These are phyloP conservation scores for Nannochloropsis gaditana DNA, from an alignment of 108 stramenopile species.

Conservation along the genomic window DNA sequence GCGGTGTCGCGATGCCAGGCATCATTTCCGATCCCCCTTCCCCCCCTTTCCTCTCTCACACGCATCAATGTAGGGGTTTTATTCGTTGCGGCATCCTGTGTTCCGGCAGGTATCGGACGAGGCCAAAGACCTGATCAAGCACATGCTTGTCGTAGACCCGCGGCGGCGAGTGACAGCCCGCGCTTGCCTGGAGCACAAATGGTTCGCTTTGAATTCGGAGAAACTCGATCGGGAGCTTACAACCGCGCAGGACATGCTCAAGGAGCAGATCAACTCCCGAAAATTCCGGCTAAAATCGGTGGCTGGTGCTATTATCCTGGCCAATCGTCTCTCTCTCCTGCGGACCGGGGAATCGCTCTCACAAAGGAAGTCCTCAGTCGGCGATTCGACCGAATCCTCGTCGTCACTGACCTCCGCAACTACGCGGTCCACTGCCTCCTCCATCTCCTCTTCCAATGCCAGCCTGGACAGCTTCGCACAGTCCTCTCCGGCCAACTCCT, in stretches of 20 bases:
- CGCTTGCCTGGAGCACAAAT: slow-evolving; percentile 15
- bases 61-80: not conserved
- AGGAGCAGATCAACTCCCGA: not conserved
- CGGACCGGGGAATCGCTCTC: slow-evolving; percentile 7
- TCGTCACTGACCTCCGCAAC: not conserved
- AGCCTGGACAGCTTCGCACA: not conserved
- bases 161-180: not conserved
- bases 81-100: not conserved
- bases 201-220: not conserved
- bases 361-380: not conserved
- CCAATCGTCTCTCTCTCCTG: not conserved
- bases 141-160: not conserved
- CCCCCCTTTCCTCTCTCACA: not conserved
- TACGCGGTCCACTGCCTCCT: not conserved
- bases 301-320: not conserved
- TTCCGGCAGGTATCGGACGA: not conserved
- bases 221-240: not conserved
- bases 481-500: not conserved
- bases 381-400: not conserved
- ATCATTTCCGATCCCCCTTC: not conserved
- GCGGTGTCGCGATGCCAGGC: too few species aligned
- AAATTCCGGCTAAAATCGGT: not conserved
- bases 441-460: not conserved
- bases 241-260: not conserved
- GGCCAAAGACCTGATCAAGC: slow-evolving; percentile 11